Evolutionary conservation across 2,329 filamentous ascomycete species (phyloP), one percentile per base, ranked within the genome.

Genomic region (Xylaria sp.): DNA sequence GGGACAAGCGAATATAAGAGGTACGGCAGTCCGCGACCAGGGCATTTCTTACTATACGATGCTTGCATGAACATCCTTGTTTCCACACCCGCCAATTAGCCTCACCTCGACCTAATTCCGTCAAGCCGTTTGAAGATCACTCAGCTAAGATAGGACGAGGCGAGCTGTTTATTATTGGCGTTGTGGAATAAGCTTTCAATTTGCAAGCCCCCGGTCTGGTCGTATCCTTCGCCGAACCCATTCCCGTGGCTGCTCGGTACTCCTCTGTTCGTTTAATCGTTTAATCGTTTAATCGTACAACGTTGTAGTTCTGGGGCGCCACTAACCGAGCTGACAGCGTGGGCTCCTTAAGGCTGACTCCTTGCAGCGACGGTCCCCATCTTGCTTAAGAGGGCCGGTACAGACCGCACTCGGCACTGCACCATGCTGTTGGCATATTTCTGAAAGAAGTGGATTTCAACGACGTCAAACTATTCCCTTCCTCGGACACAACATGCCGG

Each of bases 111-210:
- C 52, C 61, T 62, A 39, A 58, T 67, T 55, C 60, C 45, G 48
- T 61, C 57, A 58, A 48, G 55, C 34, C 43, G 36, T 43, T 41
- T 61, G 64, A 69, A 67, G 67, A 69, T 69, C 67, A 67, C 63
- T 67, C 68, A 67, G 68, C 68, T 68, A 63, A 61, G 61, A 63
- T 55, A 63, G 59, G 65, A 56, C 65, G 66, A 68, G 68, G 68
- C 61, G 62, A 45, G 58, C 30, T 63, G 63, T 60, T 65, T 68
- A 60, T 68, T 68, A 66, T 68, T 70, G 59, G 68, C 25, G 59
- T 60, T 43, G 52, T 65, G 59, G 45, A 68, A 67, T 65, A 70
- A 70, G 68, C 68, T 67, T 67, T 64, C 23, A n/a, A 52, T 61
- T 53, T 61, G 65, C 45, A 59, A 61, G 45, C 41, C 53, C 64